Evolutionary conservation across 805 yeast species (phyloP), one percentile per base, ranked within the genome.

Genomic region (Ogataea siamensis): DNA sequence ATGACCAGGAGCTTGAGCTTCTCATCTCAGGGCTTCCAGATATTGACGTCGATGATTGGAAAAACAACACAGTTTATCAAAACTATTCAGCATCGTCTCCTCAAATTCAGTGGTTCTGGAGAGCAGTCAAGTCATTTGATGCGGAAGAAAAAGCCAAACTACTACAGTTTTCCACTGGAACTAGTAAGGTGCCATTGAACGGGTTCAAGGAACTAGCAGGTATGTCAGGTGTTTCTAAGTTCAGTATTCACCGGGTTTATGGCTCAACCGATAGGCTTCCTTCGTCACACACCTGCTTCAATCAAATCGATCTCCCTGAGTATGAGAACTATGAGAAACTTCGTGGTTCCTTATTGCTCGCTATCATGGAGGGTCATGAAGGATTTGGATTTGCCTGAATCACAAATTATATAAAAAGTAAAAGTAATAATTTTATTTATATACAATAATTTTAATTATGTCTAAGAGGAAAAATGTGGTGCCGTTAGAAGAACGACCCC

Each of bases 71-170:
- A 1, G 70, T 67, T 1, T 83, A 93, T 62, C 82, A 76, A 32
- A 91, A 88, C 57, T 93, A 91, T 59, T 75, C 87, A 0, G 73
- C 89, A 1, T 73, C 85, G 2, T 85, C 95, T 2, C 79, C 86
- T 20, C 97, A 89, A 57, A 81, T 93, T 40, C 88, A 83, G 55
- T 91, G 97, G 86, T 93, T 93, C 65, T 93, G 99, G 99, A 73
- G 97, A 57, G 96, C 97, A 1, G 96, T 93, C 10, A 78, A 87
- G 53, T 86, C 97, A 1, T 93, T 93, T 64, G 96, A 87, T 54
- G 76, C 75, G 12, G 99, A 93, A 58, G 97, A 93, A 57, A 73
- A 95, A 33, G 99, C 99, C 7, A 89, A 88, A 57, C 66, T 93
- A 47, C 67, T 93, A 42, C 99, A 93, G 58, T 93, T 93, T 68